Conservation (phyloP, 2,329 filamentous ascomycete genomes). For the Thelonectria blattea region DNA sequence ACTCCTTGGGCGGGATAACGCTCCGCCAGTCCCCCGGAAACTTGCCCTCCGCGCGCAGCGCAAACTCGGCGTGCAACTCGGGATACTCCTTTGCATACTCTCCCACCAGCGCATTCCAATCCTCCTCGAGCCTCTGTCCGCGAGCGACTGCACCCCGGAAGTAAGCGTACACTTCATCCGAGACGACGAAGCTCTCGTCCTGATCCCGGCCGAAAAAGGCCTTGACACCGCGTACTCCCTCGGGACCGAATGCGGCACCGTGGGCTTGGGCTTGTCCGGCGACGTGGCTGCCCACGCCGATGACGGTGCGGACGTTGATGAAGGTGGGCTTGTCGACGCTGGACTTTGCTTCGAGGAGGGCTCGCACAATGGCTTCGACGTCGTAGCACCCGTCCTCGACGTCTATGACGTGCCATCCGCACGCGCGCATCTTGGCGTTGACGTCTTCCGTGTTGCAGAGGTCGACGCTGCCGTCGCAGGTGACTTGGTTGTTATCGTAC, state of each 20-base stretch:
- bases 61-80: constrained; percentile 57
- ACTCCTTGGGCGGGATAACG: constrained; percentile 52
- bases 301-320: constrained; percentile 64
- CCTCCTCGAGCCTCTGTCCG: constrained; percentile 52
- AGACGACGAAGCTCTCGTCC: constrained; percentile 45
- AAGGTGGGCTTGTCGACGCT: constrained; percentile 59
- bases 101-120: constrained; percentile 53
- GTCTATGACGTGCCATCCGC: constrained; percentile 62
- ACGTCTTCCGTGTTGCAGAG: constrained; percentile 60
- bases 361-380: constrained; percentile 49
- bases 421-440: constrained; percentile 63
- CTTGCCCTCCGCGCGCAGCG: constrained; percentile 53
- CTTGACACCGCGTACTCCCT: constrained; percentile 54
- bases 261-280: constrained; percentile 61
- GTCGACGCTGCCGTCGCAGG: constrained; percentile 63
- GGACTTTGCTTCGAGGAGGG: constrained; percentile 51
- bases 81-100: constrained; percentile 53
- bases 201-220: constrained; percentile 42
- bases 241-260: constrained; percentile 61
- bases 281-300: constrained; percentile 57
- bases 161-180: constrained; percentile 56
- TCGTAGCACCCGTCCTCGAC: constrained; percentile 60
- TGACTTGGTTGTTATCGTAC: constrained; percentile 67
- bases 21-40: constrained; percentile 55
- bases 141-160: constrained; percentile 53